A percentile compares a stretch with the other conserved stretches of the same genome.
These are phyloP conservation scores for Saturnispora halmiae DNA, from an alignment of 805 yeast genomes.

Conservation along the genomic window DNA sequence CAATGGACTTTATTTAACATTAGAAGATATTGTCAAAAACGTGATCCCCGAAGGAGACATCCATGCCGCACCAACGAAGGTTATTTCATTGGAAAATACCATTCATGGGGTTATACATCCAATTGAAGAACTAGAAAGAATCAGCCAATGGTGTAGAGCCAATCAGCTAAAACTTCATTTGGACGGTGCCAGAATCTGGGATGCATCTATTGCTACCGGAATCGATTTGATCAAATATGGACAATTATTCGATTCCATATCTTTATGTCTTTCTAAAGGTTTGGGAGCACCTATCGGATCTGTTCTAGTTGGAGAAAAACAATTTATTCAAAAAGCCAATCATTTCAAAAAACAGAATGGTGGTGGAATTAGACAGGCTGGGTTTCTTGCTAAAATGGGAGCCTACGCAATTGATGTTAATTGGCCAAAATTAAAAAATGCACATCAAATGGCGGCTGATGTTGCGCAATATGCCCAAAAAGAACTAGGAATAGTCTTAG, in stretches of 20 bases:
- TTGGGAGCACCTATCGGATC: slow-evolving; percentile 94
- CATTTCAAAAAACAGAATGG: slow-evolving; percentile 89
- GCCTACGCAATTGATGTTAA: slow-evolving; percentile 63
- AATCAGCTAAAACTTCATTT: slow-evolving; percentile 59
- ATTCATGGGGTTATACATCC: slow-evolving; percentile 78
- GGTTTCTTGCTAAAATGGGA: slow-evolving; percentile 76
- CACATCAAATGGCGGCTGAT: slow-evolving; percentile 44
- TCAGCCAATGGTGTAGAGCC: slow-evolving; percentile 58
- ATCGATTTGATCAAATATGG: slow-evolving; percentile 63
- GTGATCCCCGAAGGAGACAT: slow-evolving; percentile 68
- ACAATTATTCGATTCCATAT: slow-evolving; percentile 71
- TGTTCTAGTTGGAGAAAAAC: slow-evolving; percentile 59
- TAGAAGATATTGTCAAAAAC: slow-evolving; percentile 62
- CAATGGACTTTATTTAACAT: slow-evolving; percentile 66
- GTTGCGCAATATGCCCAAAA: slow-evolving; percentile 40
- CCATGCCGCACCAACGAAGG: slow-evolving; percentile 81
- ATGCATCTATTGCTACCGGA: slow-evolving; percentile 69
- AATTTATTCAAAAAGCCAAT: slow-evolving; percentile 58
- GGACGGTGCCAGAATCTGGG: slow-evolving; percentile 93
- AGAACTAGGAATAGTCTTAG: slow-evolving; percentile 45
- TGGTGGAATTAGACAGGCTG: slow-evolving; percentile 89
- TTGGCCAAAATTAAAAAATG: slow-evolving; percentile 42
- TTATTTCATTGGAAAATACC: slow-evolving; percentile 82
- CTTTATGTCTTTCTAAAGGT: slow-evolving; percentile 84
- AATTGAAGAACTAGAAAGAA: slow-evolving; percentile 61